Base-by-base conservation (phyloP, 2,329 filamentous ascomycete genomes). In the Dissoconium aciculare region DNA sequence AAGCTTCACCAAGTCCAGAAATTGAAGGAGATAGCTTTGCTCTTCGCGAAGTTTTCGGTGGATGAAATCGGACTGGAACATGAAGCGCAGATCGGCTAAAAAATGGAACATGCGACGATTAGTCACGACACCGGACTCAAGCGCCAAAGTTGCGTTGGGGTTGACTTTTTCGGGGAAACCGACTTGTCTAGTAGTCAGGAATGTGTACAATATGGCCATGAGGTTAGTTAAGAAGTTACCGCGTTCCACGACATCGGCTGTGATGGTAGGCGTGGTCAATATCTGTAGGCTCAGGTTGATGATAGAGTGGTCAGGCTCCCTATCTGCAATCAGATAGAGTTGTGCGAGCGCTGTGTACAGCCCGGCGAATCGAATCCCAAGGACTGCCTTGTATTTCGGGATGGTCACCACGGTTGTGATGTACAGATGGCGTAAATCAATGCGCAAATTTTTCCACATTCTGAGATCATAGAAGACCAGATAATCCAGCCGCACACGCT, bases 31-130 rank as follows among this genome's bases (percentile, higher is more conserved):
- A 48, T 98, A 98, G 35, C 84, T 72, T 31, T 78, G 74, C 53
- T 95, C 84, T 3, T 67, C 74, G 23, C 89, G 74, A 39, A 95
- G 70, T 31, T 78, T 74, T 43, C 83, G 74, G 51, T 93, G 84
- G 2, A 95, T 84, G 51, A 91, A 81, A 16, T 81, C 73, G 0
- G 85, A 91, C 25, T 78, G 74, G 39, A 95, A 81, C 1, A 98
- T 71, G 55, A 89, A 93, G 46, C 84, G 83, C 42, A 95, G 65
- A 52, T 98, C 89, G 36, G 85, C 69, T 58, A 95, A 98, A 62
- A 98, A 98, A 55, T 95, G 89, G 49, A 94, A 94, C 67, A 98
- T 84, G 17, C 89, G 74, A 28, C 89, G 69, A 53, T 98, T 98
- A 0, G 85, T 92, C 11, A 95, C 83, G 1, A 87, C 89, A 1